A percentile compares a stretch with the other conserved stretches of the same genome.
Conservation (phyloP, 1,284 basidiomycete species). For the Naganishia sp. region DNA sequence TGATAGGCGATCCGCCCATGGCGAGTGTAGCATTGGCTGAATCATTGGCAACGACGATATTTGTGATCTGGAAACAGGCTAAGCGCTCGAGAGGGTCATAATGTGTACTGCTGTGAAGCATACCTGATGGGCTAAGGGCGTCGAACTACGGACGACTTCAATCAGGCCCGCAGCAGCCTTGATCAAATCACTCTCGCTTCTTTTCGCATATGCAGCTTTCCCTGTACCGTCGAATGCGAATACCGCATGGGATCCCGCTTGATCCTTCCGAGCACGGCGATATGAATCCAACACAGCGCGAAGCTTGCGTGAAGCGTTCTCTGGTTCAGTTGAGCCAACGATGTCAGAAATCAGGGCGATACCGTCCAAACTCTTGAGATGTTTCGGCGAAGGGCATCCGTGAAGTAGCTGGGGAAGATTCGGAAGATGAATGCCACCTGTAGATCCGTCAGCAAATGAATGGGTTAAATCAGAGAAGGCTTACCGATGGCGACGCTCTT, state of each 20-base stretch:
- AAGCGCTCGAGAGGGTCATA: no score
- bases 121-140: conserved; percentile 80
- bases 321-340: conserved; percentile 67
- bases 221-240: conserved; percentile 12
- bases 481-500: conserved; percentile 80
- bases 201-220: conserved; percentile 5
- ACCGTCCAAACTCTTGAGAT: conserved; percentile 66
- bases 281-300: conserved; percentile 46
- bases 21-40: conserved; percentile 90
- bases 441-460: not conserved
- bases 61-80: conserved; percentile 70
- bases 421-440: conserved; percentile 77
- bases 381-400: conserved; percentile 64
- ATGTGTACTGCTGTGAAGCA: not conserved
- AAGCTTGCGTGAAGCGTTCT: conserved; percentile 58
- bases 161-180: conserved; percentile 58
- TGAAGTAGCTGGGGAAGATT: conserved; percentile 73
- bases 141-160: conserved; percentile 58
- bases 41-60: conserved; percentile 85
- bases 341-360: conserved; percentile 92
- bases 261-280: conserved; percentile 6
- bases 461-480: conserved; percentile 34
- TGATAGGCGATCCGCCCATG: conserved; percentile 86
- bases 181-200: conserved; percentile 49
- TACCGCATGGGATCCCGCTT: conserved; percentile 5